A percentile compares a stretch with the other conserved stretches of the same genome.
Conservation (phyloP, 768 basidiomycete genomes). For the Collybia nuda region DNA sequence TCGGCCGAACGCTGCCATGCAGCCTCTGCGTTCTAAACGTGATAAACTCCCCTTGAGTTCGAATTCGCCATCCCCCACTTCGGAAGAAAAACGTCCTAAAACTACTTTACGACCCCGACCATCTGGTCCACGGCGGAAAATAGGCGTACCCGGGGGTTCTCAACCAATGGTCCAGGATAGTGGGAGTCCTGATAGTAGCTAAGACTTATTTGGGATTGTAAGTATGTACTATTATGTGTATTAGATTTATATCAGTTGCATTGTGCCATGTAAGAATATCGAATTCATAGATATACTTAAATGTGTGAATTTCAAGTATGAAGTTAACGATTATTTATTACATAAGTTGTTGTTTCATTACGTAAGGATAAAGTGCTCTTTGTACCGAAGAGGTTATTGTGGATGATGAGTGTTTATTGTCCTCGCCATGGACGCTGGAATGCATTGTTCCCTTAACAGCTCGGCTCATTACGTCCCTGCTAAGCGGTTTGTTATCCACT, state of each 20-base stretch:
- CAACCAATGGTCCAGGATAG: not conserved
- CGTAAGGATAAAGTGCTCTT: not conserved
- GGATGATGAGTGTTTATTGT: slow-evolving; percentile 5
- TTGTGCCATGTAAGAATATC: too few relatives aligned
- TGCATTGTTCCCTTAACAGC: slow-evolving; percentile 9
- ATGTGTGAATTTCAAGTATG: too few relatives aligned
- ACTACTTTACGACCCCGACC: slow-evolving; percentile 26
- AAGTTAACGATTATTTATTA: too few relatives aligned
- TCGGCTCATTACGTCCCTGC: not conserved
- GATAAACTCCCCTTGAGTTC: too few relatives aligned
- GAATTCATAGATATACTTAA: too few relatives aligned
- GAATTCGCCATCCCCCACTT: too few relatives aligned
- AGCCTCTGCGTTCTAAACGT: slow-evolving; percentile 25
- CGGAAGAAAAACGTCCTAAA: not conserved
- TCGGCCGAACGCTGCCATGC: slow-evolving; percentile 37
- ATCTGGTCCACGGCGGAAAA: slow-evolving; percentile 31
- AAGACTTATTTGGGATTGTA: too few relatives aligned
- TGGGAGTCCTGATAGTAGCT: too few relatives aligned
- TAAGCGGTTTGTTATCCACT: not conserved
- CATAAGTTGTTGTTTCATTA: not conserved
- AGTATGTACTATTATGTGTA: too few relatives aligned
- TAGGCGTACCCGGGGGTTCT: slow-evolving; percentile 8
- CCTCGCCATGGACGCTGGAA: not conserved
- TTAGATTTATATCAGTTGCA: too few relatives aligned
- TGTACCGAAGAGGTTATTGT: not conserved